These are phyloP conservation scores for Bruguiera hainesii DNA, from an alignment of 441 rosid genomes.

Conservation along the genomic window DNA sequence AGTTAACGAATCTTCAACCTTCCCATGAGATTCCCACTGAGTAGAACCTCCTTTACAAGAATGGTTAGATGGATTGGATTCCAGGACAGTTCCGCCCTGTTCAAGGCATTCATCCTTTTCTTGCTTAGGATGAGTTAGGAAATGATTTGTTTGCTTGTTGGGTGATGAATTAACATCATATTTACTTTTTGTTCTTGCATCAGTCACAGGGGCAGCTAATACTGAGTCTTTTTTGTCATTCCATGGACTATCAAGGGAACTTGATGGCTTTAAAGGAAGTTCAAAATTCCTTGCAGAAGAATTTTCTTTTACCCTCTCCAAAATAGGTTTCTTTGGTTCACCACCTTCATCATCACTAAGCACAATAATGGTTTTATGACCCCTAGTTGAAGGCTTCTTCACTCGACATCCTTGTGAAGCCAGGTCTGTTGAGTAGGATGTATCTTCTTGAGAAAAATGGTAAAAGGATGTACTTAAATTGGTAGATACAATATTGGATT, in stretches of 20 bases:
- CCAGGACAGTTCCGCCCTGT: slow-evolving; percentile 31
- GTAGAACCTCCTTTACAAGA: slow-evolving; percentile 24
- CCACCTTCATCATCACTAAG: slow-evolving; percentile 89
- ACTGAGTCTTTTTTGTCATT: slow-evolving; percentile 29
- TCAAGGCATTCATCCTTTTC: slow-evolving; percentile 30
- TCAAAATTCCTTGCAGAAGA: slow-evolving; percentile 30
- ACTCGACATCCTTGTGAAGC: slow-evolving; percentile 25
- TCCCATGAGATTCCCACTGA: slow-evolving; percentile 33
- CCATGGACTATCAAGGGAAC: slow-evolving; percentile 26
- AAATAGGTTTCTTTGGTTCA: slow-evolving; percentile 43
- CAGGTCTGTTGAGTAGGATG: slow-evolving; percentile 23
- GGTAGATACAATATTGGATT: slow-evolving; percentile 20
- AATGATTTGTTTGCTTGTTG: slow-evolving; percentile 27
- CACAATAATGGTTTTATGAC: slow-evolving; percentile 50
- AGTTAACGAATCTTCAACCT: slow-evolving; percentile 30
- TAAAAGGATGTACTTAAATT: slow-evolving; percentile 32
- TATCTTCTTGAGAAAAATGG: slow-evolving; percentile 40
- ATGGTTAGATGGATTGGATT: slow-evolving; percentile 28
- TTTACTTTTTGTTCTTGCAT: slow-evolving; percentile 17
- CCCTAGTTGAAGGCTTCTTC: slow-evolving; percentile 34
- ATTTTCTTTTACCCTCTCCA: slow-evolving; percentile 33
- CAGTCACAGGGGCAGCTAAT: slow-evolving; percentile 19
- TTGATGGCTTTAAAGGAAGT: slow-evolving; percentile 31
- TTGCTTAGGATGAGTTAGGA: slow-evolving; percentile 32
- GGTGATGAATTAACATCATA: slow-evolving; percentile 31